Evolutionary conservation across 805 yeast genomes (phyloP), one percentile per base, ranked within the genome.

Genomic region (Wickerhamiella sorbophila): DNA sequence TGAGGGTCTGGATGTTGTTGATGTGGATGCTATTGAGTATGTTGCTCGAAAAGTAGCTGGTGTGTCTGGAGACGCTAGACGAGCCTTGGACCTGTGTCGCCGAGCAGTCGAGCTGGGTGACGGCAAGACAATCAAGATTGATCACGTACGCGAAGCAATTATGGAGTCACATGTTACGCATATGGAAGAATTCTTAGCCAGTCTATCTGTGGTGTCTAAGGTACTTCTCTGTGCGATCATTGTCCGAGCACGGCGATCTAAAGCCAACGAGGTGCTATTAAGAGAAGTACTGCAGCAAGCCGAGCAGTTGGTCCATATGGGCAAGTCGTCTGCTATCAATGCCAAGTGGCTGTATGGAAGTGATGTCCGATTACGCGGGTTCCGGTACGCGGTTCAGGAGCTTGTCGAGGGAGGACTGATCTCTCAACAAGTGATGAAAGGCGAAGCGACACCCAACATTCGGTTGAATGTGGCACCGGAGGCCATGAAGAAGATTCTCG

Each of bases 51-150:
- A 86, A 58, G 93, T 91, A 35, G 95, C 97, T 4, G 76, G 91
- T 61, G 96, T 91, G 2, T 82, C 93, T 57, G 98, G 99, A 44
- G 99, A 91, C 65, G 98, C 96, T 1, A 69, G 99, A 53, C 67
- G 97, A 45, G 96, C 95, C 0, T 65, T 91, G 42, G 80, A 80
- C 44, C 81, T 91, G 19, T 81, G 95, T 54, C 70, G 87, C 31
- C 65, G 96, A 44, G 95, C 96, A 0, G 79, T 87, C 5, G 95
- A 85, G 55, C 67, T 87, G 24, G 53, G 50, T 4, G 46, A 47
- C 10, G 44, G 38, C 3, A 40, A 37, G n/a, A 29, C 35, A 4
- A 42, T 41, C 15, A 37, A 36, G 17, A 24, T 43, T 73, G 68
- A 52, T 9, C 94, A 86, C 59, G 75, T 88, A 16, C 74, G 80